Percentiles rank a stretch among this genome's conserved stretches.
Evolutionary conservation across 1,139 yeast genomes (phyloP).

Genomic region (Zygosaccharomyces sapae): DNA sequence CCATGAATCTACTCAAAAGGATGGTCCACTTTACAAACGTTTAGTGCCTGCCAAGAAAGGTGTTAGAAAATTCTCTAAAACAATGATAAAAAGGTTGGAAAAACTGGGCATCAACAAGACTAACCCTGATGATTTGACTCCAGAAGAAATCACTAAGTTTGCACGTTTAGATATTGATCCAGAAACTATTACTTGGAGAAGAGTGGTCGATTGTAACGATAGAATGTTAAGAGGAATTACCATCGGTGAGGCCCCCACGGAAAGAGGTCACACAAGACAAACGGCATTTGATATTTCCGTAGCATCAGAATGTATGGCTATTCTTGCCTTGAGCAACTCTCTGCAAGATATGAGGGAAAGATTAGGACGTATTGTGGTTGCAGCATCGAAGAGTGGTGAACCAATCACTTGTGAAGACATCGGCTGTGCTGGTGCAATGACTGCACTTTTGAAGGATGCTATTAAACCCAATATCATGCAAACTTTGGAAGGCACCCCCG

Average conservation of each 20-base stretch:
- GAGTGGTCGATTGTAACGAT: slow-evolving; percentile 96
- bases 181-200: slow-evolving; percentile 89
- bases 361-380: slow-evolving; percentile 88
- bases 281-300: slow-evolving; percentile 97
- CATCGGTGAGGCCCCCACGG: slow-evolving; percentile 91
- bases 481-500: slow-evolving; percentile 97
- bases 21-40: slow-evolving; percentile 79
- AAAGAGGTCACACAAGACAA: slow-evolving; percentile 80
- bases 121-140: slow-evolving; percentile 76
- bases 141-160: slow-evolving; percentile 70
- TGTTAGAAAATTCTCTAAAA: slow-evolving; percentile 66
- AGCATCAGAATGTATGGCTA: slow-evolving; percentile 98
- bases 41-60: slow-evolving; percentile 88
- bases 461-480: slow-evolving; percentile 98
- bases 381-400: slow-evolving; percentile 72
- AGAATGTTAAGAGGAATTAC: slow-evolving; percentile 89
- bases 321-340: slow-evolving; percentile 81
- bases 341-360: slow-evolving; percentile 85
- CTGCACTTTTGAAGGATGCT: slow-evolving; percentile 94
- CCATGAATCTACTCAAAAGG: slow-evolving; percentile 93
- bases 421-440: slow-evolving; percentile 96
- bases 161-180: slow-evolving; percentile 92
- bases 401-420: slow-evolving; percentile 95
- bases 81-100: slow-evolving; percentile 71
- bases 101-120: slow-evolving; percentile 80